Base-by-base conservation (phyloP, 805 yeast species). In the Wickerhamomyces xylosicus region DNA sequence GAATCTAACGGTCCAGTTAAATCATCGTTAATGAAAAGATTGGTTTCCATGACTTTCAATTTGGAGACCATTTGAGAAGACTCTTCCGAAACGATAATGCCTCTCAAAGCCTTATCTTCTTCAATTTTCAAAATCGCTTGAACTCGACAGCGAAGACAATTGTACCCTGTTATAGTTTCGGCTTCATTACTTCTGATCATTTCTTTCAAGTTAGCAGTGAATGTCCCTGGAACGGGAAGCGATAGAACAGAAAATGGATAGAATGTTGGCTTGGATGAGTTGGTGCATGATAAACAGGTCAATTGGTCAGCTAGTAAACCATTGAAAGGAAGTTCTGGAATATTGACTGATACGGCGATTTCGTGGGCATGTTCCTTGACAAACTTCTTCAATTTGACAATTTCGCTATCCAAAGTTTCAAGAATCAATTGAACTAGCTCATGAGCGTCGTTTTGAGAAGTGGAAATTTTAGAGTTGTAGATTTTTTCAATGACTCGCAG, bases 401-500 rank as follows among this genome's bases (percentile, higher is more conserved):
- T 67, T 53, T 90, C 97, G 39, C 68, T 69, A 37, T 81, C 77
- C 37, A 92, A 63, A 0, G 90, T 79, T 50, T 89, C 95, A 18
- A 90, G 62, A 17, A 89, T 68, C 38, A 85, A 60, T 54, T 86
- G 95, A 22, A 90, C 72, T 46, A 92, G 67, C 53, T 90, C 98
- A 50, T 92, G 97, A 0, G 97, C 96, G 62, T 90, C 98, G 53
- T 90, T 95, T 57, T 92, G 98, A 35, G 74, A 74, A 28, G 82
- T 64, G 2, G 95, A 79, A 20, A 92, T 79, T 46, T 74, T 76
- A 3, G 89, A 78, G 40, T 77, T 72, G 60, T 79, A 83, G 14
- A 83, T 77, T 9, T 57, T 58, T 52, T 90, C 97, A 37, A 92
- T 60, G 10, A 75, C 79, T 38, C 71, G 79, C 16, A 90, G 62